Percentiles rank a stretch among this genome's conserved stretches.
phyloP scores from a whole-genome alignment of 164 flowering plant genomes.

The Dillenia suffruticosa region DNA sequence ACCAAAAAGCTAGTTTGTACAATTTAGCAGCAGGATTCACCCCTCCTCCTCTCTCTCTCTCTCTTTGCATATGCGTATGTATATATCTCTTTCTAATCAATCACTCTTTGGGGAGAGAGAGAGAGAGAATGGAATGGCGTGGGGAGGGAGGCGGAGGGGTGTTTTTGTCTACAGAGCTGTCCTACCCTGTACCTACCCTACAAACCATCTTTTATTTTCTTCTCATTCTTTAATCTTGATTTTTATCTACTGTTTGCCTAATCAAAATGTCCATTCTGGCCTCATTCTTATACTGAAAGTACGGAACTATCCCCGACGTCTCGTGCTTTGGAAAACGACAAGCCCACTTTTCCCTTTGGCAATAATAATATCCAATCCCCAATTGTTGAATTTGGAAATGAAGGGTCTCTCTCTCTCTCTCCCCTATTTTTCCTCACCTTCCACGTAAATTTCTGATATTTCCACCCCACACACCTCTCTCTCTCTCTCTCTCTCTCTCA shows the following conservation, averaged over 20 bases:
- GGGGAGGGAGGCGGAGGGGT: not conserved
- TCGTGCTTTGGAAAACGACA: no score
- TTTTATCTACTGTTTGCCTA: constrained; percentile 1
- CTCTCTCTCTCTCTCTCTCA: no score
- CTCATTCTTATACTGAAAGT: not conserved
- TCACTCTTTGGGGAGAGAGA: constrained; percentile 3
- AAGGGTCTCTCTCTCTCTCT: no score
- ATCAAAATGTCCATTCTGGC: constrained; percentile 17
- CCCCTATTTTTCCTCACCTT: no score
- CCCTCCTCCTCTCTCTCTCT: constrained; percentile 1
- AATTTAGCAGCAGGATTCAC: constrained; percentile 8
- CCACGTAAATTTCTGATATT: no score
- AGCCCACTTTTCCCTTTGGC: no score
- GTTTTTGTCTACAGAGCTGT: constrained; percentile 20
- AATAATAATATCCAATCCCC: no score
- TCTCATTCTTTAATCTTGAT: constrained; percentile 12
- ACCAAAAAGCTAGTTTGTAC: constrained; percentile 46
- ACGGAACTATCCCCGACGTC: no score
- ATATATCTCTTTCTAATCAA: not conserved
- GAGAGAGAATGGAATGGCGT: constrained; percentile 9
- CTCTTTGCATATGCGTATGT: constrained; percentile 24
- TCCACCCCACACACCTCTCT: no score
- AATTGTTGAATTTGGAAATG: no score
- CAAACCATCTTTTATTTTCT: constrained; percentile 4
- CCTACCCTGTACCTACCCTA: constrained; percentile 39